Base-by-base conservation (phyloP, 306 rosid species). In the Rosa rugosa region DNA sequence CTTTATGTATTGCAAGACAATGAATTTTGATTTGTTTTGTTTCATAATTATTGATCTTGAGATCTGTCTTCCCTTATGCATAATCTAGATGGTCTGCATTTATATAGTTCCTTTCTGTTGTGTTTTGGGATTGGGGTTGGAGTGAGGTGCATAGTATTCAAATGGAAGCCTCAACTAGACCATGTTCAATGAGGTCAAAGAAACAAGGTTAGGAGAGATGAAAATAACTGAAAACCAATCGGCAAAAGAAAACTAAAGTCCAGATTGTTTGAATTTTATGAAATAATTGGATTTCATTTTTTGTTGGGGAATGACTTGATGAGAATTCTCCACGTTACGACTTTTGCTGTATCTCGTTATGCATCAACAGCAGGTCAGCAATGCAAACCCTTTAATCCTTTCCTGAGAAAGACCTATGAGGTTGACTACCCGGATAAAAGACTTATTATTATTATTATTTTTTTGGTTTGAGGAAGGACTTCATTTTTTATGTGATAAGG, bases 341-440 rank as follows among this genome's bases (percentile, higher is more conserved):
- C 99, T 77, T 92, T 94, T 89, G 97, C 97, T 77, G 97, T 94
- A 72, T 92, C 99, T 79, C 89, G 99, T 74, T 94, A 94, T 86
- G 95, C 99, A 14, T 92, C 97, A 62, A 94, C 97, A 54, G 91
- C 92, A 88, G 99, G 99, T 42, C 91, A 97, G 63, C 99, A 92
- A 71, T 94, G 99, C 84, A 94, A 94, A 87, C 99, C 99, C 79
- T 94, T 94, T 82, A 91, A 94, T 86, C 99, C 97, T 80, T 89
- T 94, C 56, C 95, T 94, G 40, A 97, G 99, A 85, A 97, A 92
- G 86, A 94, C 97, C 38, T 94, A 92, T 9, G 99, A 94, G 84
- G 99, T 92, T 64, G 99, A 94, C 85, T 92, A 94, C 86, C 97
- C 97, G n/a, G 99, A 94, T 77, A 94, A 94, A 87, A 97, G 99